phyloP scores from a whole-genome alignment of 2,329 filamentous ascomycete genomes.

The Ceratocystis eucalypticola region DNA sequence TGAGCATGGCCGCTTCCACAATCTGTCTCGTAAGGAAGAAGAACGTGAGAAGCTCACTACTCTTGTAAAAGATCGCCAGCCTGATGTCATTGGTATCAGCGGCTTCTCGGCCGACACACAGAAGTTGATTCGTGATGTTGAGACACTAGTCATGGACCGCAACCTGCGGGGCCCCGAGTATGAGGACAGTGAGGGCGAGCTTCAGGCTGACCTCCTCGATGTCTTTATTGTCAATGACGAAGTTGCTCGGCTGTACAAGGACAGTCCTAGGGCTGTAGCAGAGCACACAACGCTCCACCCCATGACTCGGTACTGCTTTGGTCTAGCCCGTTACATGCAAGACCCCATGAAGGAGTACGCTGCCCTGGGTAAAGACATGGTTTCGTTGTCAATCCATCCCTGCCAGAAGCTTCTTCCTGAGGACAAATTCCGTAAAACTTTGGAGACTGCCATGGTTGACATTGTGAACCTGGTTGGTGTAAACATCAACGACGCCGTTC shows the following conservation, averaged over 20 bases:
- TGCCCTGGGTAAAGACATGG: slow-evolving; percentile 73
- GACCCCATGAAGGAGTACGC: slow-evolving; percentile 96
- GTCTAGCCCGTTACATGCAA: slow-evolving; percentile 80
- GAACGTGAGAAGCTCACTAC: slow-evolving; percentile 61
- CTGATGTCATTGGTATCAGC: slow-evolving; percentile 80
- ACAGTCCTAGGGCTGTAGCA: slow-evolving; percentile 61
- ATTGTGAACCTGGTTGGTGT: slow-evolving; percentile 96
- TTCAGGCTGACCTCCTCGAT: slow-evolving; percentile 69
- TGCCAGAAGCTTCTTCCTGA: slow-evolving; percentile 79
- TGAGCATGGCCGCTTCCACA: slow-evolving; percentile 76
- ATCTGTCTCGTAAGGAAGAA: slow-evolving; percentile 57
- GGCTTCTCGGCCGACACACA: slow-evolving; percentile 81
- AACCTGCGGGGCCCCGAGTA: slow-evolving; percentile 69
- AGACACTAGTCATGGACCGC: slow-evolving; percentile 63
- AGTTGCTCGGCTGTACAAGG: slow-evolving; percentile 90
- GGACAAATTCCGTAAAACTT: slow-evolving; percentile 70
- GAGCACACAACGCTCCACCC: slow-evolving; percentile 73
- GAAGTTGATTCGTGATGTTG: slow-evolving; percentile 67
- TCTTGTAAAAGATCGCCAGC: slow-evolving; percentile 63
- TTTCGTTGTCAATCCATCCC: slow-evolving; percentile 75
- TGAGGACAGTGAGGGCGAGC: slow-evolving; percentile 61
- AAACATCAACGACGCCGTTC: slow-evolving; percentile 82
- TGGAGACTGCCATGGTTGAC: slow-evolving; percentile 96
- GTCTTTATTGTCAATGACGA: slow-evolving; percentile 92
- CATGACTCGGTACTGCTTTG: slow-evolving; percentile 78